These are phyloP conservation scores for Melastoma candidum DNA, from an alignment of 441 rosid species.

Conservation along the genomic window DNA sequence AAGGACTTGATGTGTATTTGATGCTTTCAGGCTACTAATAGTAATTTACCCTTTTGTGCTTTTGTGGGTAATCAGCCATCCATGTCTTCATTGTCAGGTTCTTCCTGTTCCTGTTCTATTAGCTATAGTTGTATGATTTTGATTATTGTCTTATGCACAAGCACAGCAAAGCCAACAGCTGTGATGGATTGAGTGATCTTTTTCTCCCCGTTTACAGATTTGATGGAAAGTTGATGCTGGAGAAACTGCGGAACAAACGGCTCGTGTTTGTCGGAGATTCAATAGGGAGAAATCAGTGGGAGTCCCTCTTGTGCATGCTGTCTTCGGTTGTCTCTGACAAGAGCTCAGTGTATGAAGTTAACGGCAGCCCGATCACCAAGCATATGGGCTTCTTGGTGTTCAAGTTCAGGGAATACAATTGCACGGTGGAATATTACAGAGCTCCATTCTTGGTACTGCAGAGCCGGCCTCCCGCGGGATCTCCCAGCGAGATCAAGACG, in stretches of 20 bases:
- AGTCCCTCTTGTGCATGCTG: slow-evolving; percentile 84
- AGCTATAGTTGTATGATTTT: too few species aligned
- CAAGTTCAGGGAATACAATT: slow-evolving; percentile 68
- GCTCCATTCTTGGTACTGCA: slow-evolving; percentile 70
- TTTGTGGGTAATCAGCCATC: too few species aligned
- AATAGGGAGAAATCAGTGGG: slow-evolving; percentile 94
- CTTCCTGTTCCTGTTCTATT: too few species aligned
- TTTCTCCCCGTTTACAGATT: slow-evolving; percentile 36
- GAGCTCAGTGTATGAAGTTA: slow-evolving; percentile 55
- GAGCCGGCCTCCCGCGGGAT: slow-evolving; percentile 48
- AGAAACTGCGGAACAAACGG: slow-evolving; percentile 49
- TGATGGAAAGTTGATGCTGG: slow-evolving; percentile 58
- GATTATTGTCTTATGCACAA: too few species aligned
- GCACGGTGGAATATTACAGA: slow-evolving; percentile 84
- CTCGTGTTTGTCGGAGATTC: slow-evolving; percentile 91
- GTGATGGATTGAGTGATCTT: too few species aligned
- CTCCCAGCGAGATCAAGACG: slow-evolving; percentile 44
- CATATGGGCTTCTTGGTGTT: slow-evolving; percentile 72
- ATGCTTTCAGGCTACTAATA: too few species aligned
- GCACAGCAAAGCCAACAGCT: too few species aligned
- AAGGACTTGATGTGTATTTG: too few species aligned
- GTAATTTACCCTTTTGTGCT: too few species aligned
- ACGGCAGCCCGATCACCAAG: slow-evolving; percentile 84
- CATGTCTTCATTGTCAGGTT: too few species aligned
- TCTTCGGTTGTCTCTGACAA: slow-evolving; percentile 51